Evolutionary conservation across 2,329 filamentous ascomycete genomes (phyloP).

Genomic region (Penicillium digitatum): DNA sequence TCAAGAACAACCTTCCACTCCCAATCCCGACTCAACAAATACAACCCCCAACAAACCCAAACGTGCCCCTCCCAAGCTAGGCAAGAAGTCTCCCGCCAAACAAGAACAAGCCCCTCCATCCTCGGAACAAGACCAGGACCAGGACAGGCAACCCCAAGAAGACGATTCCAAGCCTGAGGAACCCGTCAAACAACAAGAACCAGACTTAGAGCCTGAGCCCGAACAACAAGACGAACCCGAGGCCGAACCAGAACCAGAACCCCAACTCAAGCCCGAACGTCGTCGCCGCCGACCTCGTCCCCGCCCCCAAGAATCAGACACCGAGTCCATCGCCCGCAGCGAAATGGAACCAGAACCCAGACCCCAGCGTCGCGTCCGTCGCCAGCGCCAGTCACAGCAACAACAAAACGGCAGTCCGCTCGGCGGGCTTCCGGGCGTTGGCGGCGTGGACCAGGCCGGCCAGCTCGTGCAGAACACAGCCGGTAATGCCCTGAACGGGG

Average conservation of each 20-base stretch:
- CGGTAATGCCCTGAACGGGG: conserved; percentile 45
- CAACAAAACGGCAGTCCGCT: conserved; percentile 40
- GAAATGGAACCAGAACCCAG: conserved; percentile 46
- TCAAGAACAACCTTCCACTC: conserved; percentile 22
- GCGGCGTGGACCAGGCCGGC: conserved; percentile 55
- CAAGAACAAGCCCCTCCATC: conserved; percentile 27
- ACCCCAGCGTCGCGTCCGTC: conserved; percentile 32
- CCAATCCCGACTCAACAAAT: conserved; percentile 16
- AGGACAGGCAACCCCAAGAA: conserved; percentile 12
- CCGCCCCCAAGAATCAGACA: conserved; percentile 42
- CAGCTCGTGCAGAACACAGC: conserved; percentile 52
- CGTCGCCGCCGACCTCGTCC: conserved; percentile 21
- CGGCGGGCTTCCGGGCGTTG: conserved; percentile 43
- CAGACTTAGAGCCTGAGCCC: conserved; percentile 26
- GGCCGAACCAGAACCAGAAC: conserved; percentile 33
- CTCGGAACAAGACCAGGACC: conserved; percentile 22
- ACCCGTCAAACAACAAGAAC: background rate
- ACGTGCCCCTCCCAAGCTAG: conserved; percentile 30
- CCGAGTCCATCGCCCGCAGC: conserved; percentile 50
- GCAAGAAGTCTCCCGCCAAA: conserved; percentile 28
- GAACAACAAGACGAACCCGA: conserved; percentile 10
- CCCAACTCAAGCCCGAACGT: conserved; percentile 46
- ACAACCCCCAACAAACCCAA: conserved; percentile 26
- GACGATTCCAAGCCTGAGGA: conserved; percentile 14
- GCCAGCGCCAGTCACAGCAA: conserved; percentile 48